Evolutionary conservation across 805 yeast genomes (phyloP), one percentile per base, ranked within the genome.

Genomic region (Spathaspora passalidarum): DNA sequence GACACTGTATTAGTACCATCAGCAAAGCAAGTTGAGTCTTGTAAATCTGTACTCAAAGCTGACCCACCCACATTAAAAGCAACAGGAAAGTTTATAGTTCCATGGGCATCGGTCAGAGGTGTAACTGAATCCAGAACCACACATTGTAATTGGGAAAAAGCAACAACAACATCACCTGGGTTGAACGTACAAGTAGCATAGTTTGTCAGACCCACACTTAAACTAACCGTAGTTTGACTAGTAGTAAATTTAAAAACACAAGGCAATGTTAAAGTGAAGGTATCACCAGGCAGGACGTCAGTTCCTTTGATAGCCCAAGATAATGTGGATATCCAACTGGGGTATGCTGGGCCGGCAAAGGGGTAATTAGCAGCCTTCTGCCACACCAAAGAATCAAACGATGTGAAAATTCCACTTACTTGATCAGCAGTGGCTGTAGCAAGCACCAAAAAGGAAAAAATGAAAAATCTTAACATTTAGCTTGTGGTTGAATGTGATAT

Each of bases 251-350:
- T 56, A 43, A 50, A 61, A 10, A 56, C 63, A 49, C 63, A 55
- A 2, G 67, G 67, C 50, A 64, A 42, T 18, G 44, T 38, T 38
- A 64, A 55, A 10, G 53, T 45, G 32, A 64, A 63, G 5, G 63
- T 61, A 45, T 64, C 69, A 26, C 64, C 65, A 0, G 66, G 35
- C 0, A 17, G n/a, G 1, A 50, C 52, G 5, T 43, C 38, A 7
- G 44, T 2, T 16, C 58, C 56, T 8, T 43, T 26, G 13, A 63
- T 49, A 5, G 25, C 10, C 68, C 68, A 63, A 5, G 43, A 42
- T 6, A 63, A 26, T 0, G 49, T 42, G 5, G 61, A 60, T 25
- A 38, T 39, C 63, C 65, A 56, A 40, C 21, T 45, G 3, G 45
- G 45, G 13, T 21, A 19, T 32, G 25, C 19, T 5, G 47, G 42